Base-by-base conservation (phyloP, 352 stramenopile genomes). In the Globisporangium cylindrosporum region DNA sequence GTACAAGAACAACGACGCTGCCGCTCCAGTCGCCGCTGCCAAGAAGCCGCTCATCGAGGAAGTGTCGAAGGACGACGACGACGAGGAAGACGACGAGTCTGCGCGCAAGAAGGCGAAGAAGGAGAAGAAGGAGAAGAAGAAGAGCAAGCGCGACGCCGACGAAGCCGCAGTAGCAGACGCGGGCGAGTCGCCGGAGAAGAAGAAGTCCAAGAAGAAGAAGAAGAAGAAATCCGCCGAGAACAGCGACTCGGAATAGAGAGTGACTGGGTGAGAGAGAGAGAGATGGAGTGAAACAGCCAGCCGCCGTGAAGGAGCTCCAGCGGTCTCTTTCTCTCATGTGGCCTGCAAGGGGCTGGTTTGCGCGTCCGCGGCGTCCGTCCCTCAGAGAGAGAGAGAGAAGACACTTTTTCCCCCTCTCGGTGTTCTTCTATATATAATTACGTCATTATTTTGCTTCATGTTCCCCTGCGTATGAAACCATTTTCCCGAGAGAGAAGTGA, bases 181-280 rank as follows among this genome's bases (percentile, higher is more conserved):
- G 0, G 83, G 79, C n/a, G 81, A 86, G 34, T 90, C 85, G 27
- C 88, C 84, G 0, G 84, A 94, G 63, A 94, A 94, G 82, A 96
- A 94, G 72, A 93, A 91, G 73, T 81, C 76, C 34, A 94, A 93
- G 73, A 94, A 94, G 80, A 95, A 94, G 81, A 93, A 91, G 76
- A 94, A 93, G 78, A 92, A 92, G 72, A 81, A 87, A 78, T 78
- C 81, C 57, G 81, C 83, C 73, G 77, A 88, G 55, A 73, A 74
- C 58, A 90, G 76, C 69, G 82, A 93, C 78, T 86, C 73, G 79
- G 82, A 91, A 81, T 93, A 91, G 70, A 63, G 49, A 27, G 4
- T 10, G 12, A 0, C 3, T 29, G 0, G 9, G 25, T n/a, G 53
- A 32, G 27, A 32, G 27, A 29, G 27, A 29, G 53, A 36, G 53